A percentile compares a stretch with the other conserved stretches of the same genome.
These are phyloP conservation scores for Neurospora crassa DNA, from an alignment of 2,329 filamentous ascomycete genomes.

Conservation along the genomic window DNA sequence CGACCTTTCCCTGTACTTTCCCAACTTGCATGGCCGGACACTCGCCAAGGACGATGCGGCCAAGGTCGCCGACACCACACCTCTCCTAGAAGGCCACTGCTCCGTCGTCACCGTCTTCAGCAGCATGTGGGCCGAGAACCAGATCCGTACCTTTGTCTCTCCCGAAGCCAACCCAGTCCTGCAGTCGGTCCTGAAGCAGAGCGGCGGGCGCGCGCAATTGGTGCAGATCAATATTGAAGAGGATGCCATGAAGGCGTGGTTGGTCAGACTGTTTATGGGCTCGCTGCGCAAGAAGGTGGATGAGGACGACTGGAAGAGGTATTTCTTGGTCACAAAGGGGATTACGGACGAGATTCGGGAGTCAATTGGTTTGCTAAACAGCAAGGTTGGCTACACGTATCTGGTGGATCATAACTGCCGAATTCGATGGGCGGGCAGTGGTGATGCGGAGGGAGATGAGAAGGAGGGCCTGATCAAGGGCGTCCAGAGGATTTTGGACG, in stretches of 20 bases:
- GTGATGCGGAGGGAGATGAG: slow-evolving; percentile 55
- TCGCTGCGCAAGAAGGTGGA: slow-evolving; percentile 40
- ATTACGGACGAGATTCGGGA: slow-evolving; percentile 53
- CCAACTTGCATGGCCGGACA: slow-evolving; percentile 78
- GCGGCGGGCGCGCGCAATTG: slow-evolving; percentile 53
- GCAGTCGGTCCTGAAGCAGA: slow-evolving; percentile 43
- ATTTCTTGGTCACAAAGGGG: slow-evolving; percentile 51
- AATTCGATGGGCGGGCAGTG: slow-evolving; percentile 91
- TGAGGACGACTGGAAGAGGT: slow-evolving; percentile 46
- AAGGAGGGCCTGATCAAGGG: slow-evolving; percentile 56
- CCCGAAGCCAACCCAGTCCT: slow-evolving; percentile 59
- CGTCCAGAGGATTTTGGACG: slow-evolving; percentile 51
- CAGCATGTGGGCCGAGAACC: slow-evolving; percentile 75
- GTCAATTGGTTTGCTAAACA: slow-evolving; percentile 66
- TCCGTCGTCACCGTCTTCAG: slow-evolving; percentile 75
- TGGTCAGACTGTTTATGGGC: slow-evolving; percentile 48
- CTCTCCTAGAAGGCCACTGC: slow-evolving; percentile 60
- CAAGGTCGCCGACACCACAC: slow-evolving; percentile 59
- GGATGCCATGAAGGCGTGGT: slow-evolving; percentile 56
- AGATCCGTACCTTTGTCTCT: slow-evolving; percentile 64
- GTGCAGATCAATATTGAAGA: slow-evolving; percentile 87
- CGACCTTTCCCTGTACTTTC: slow-evolving; percentile 82
- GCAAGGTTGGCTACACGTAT: slow-evolving; percentile 89
- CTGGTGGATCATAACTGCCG: slow-evolving; percentile 78
- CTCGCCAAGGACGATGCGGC: slow-evolving; percentile 45